Evolutionary conservation across 148 eudicot genomes (phyloP).

Genomic region (Nepenthes gracilis): DNA sequence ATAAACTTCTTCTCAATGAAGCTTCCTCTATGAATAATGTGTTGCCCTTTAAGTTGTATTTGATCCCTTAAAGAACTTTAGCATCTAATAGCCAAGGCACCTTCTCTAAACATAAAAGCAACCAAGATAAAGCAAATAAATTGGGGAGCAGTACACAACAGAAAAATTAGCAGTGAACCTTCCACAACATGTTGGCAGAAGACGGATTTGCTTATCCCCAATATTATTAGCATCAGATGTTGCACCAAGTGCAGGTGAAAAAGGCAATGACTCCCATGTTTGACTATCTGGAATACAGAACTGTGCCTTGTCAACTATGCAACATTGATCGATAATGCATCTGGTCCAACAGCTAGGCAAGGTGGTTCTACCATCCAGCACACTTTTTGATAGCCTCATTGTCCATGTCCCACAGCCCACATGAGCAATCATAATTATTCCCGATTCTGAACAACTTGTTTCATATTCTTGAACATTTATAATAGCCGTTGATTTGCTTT

Average conservation of each 20-base stretch:
- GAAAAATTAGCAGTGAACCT: conserved; percentile 26
- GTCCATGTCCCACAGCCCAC: conserved; percentile 87
- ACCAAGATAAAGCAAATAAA: too few relatives aligned
- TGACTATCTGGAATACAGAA: conserved; percentile 80
- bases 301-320: conserved; percentile 42
- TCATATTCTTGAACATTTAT: conserved; percentile 15
- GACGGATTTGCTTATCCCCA: conserved; percentile 41
- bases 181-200: conserved; percentile 71
- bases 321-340: conserved; percentile 55
- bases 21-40: too few relatives aligned
- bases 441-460: conserved; percentile 26
- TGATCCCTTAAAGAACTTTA: too few relatives aligned
- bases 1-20: too few relatives aligned
- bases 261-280: conserved; percentile 74
- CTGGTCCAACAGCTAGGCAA: conserved; percentile 41
- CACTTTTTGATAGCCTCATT: conserved; percentile 21
- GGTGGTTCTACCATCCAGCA: conserved; percentile 12
- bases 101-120: too few relatives aligned
- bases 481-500: conserved; percentile 3
- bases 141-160: too few relatives aligned
- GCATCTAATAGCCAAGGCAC: too few relatives aligned
- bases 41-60: too few relatives aligned
- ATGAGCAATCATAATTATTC: conserved; percentile 75
- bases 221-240: conserved; percentile 22
- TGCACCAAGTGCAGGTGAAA: conserved; percentile 39